phyloP scores from a whole-genome alignment of 768 basidiomycete genomes.

The Tephrocybe rancida region DNA sequence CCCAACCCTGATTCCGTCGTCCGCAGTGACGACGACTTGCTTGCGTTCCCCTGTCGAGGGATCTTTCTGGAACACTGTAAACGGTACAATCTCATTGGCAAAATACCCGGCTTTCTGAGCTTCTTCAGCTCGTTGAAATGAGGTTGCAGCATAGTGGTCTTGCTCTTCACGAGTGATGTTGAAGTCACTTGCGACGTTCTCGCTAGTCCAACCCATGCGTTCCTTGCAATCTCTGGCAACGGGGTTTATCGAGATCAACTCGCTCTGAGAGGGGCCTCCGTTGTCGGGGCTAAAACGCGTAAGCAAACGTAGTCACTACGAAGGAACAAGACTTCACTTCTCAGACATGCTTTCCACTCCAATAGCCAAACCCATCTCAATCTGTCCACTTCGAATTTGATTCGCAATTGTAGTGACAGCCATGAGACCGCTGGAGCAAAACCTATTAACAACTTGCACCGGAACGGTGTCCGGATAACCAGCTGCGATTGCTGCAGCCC shows the following conservation, averaged over 20 bases:
- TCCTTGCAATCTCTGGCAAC: constrained; percentile 62
- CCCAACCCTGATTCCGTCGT: constrained; percentile 79
- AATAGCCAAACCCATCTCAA: constrained; percentile 76
- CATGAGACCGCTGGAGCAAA: constrained; percentile 88
- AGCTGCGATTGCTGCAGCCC: constrained; percentile 76
- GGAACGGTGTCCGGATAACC: constrained; percentile 82
- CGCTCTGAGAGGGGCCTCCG: constrained; percentile 62
- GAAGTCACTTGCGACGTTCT: constrained; percentile 82
- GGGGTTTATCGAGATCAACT: constrained; percentile 55
- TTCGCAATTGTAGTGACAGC: constrained; percentile 78
- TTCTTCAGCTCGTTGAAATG: constrained; percentile 77
- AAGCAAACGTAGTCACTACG: background rate
- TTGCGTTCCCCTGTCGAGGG: constrained; percentile 52
- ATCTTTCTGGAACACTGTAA: constrained; percentile 66
- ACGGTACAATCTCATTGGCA: constrained; percentile 71
- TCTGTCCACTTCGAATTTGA: constrained; percentile 75
- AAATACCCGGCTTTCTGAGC: constrained; percentile 73
- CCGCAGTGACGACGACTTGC: constrained; percentile 59
- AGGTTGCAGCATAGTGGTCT: constrained; percentile 73
- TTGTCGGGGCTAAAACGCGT: constrained; percentile 55
- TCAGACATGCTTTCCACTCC: constrained; percentile 89
- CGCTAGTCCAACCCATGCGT: constrained; percentile 91
- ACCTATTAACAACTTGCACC: constrained; percentile 74
- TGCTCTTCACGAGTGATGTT: constrained; percentile 72
- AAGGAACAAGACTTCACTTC: constrained; percentile 46